Evolutionary conservation across 345 rosid genomes (phyloP).

Genomic region (Kandelia obovata): DNA sequence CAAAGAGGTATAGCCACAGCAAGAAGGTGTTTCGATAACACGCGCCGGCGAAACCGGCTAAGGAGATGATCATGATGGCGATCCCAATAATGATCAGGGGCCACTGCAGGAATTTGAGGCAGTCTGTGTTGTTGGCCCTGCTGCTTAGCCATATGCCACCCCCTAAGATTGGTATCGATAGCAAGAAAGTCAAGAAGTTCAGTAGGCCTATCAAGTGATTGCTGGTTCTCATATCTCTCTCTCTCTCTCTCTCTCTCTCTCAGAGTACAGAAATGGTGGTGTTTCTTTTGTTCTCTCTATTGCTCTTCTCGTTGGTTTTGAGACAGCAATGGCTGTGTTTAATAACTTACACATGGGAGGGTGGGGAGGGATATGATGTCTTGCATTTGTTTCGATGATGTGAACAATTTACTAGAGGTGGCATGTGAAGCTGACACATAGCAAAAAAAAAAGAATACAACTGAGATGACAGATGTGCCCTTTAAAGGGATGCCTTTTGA

Average conservation of each 20-base stretch:
- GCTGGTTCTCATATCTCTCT: slow-evolving; percentile 56
- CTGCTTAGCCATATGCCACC: slow-evolving; percentile 97
- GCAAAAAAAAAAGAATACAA: no score
- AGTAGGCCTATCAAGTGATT: slow-evolving; percentile 75
- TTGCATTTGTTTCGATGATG: no score
- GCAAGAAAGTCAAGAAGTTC: slow-evolving; percentile 82
- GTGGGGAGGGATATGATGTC: background rate
- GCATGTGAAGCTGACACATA: no score
- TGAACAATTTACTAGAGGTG: no score
- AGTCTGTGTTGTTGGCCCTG: slow-evolving; percentile 86
- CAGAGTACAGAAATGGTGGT: background rate
- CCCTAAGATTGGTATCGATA: slow-evolving; percentile 83
- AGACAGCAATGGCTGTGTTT: no score
- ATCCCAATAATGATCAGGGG: slow-evolving; percentile 79
- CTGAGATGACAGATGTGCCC: no score
- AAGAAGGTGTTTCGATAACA: slow-evolving; percentile 77
- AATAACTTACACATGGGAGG: background rate
- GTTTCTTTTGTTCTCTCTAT: background rate
- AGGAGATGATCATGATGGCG: slow-evolving; percentile 67
- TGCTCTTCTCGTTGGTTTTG: background rate
- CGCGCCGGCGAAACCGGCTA: slow-evolving; percentile 87
- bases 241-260: background rate
- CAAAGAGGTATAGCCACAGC: slow-evolving; percentile 79
- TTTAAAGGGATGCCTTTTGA: no score
- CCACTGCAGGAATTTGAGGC: slow-evolving; percentile 89